phyloP scores from a whole-genome alignment of 345 rosid genomes.

The Capsella bursapastoris region DNA sequence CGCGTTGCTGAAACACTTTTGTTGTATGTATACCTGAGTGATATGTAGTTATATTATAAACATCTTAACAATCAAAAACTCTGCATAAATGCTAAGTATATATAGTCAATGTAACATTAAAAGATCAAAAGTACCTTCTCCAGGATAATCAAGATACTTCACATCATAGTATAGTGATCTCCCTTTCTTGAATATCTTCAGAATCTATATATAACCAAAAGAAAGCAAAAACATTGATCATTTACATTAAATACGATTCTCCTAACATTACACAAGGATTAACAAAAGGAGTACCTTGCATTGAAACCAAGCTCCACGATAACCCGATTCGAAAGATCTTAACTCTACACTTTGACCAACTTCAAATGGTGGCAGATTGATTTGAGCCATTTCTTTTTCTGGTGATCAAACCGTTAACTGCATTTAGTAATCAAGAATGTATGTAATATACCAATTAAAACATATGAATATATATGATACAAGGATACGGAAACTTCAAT shows the following conservation, averaged over 20 bases:
- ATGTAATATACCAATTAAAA: not conserved
- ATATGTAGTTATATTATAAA: not conserved
- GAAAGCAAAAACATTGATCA: not conserved
- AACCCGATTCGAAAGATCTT: slow-evolving; percentile 56
- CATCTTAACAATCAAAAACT: no score
- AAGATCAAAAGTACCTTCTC: slow-evolving; percentile 5
- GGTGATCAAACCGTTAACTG: slow-evolving; percentile 1
- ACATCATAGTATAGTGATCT: slow-evolving; percentile 11
- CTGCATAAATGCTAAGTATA: not conserved
- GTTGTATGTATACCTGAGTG: slow-evolving; percentile 24
- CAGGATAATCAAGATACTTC: slow-evolving; percentile 36
- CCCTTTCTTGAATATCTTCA: slow-evolving; percentile 15
- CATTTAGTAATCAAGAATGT: not conserved
- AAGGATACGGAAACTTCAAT: no score
- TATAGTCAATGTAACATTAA: not conserved
- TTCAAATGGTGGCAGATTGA: slow-evolving; percentile 50
- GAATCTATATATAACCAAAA: slow-evolving; percentile 21
- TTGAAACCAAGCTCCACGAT: slow-evolving; percentile 88
- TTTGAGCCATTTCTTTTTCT: not conserved
- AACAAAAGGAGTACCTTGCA: slow-evolving; percentile 57
- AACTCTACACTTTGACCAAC: slow-evolving; percentile 58
- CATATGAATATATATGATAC: not conserved
- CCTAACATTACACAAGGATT: not conserved
- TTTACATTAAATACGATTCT: not conserved
- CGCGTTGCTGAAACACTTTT: slow-evolving; percentile 19